Conservation (phyloP, 495 filamentous ascomycete species). For the Bacidia gigantensis region DNA sequence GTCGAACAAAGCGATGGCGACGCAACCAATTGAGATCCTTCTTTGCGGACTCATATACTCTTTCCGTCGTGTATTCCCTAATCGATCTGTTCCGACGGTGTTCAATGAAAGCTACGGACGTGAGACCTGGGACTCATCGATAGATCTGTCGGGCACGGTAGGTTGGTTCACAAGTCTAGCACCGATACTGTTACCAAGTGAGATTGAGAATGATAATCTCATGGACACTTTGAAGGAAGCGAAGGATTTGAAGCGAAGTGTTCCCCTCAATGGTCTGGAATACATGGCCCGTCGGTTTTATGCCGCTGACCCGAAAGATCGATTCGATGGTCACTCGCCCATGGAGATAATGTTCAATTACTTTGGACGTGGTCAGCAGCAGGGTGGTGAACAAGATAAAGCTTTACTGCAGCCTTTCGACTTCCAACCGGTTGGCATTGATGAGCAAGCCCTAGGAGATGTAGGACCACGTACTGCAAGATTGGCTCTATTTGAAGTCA, state of each 20-base stretch:
- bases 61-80: slow-evolving; percentile 33
- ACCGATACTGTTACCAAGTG: slow-evolving; percentile 16
- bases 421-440: slow-evolving; percentile 28
- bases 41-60: slow-evolving; percentile 35
- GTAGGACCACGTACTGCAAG: slow-evolving; percentile 35
- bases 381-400: slow-evolving; percentile 37
- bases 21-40: slow-evolving; percentile 34
- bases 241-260: slow-evolving; percentile 32
- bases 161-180: slow-evolving; percentile 31
- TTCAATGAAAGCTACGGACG: slow-evolving; percentile 26
- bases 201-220: slow-evolving; percentile 24
- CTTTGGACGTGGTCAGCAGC: slow-evolving; percentile 43
- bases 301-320: slow-evolving; percentile 27
- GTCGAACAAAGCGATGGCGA: slow-evolving; percentile 30
- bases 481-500: slow-evolving; percentile 52
- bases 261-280: slow-evolving; percentile 28
- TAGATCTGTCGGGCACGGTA: slow-evolving; percentile 22
- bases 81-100: slow-evolving; percentile 15
- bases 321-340: slow-evolving; percentile 37
- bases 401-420: slow-evolving; percentile 35
- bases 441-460: slow-evolving; percentile 31
- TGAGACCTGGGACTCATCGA: slow-evolving; percentile 18
- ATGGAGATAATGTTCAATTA: slow-evolving; percentile 62
- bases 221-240: slow-evolving; percentile 27
- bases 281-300: slow-evolving; percentile 40